A percentile compares a stretch with the other conserved stretches of the same genome.
phyloP scores from a whole-genome alignment of 1,139 yeast genomes.

The Hyphopichia pseudoburtonii region DNA sequence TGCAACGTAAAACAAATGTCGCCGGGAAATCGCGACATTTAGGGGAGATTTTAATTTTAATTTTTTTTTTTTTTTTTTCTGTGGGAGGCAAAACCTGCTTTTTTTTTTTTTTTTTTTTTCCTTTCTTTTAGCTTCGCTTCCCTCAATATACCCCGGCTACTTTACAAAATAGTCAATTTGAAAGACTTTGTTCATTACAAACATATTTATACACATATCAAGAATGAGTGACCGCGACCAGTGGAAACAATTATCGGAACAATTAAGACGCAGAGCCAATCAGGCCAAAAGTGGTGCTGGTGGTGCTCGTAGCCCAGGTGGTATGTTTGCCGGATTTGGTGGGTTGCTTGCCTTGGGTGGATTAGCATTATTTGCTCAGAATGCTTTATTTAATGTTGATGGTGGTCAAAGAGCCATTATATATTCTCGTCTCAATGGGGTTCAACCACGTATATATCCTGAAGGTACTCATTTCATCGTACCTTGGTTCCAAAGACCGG shows the following conservation, averaged over 20 bases:
- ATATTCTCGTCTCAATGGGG: conserved; percentile 85
- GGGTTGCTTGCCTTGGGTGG: conserved; percentile 76
- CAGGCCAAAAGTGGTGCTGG: conserved; percentile 43
- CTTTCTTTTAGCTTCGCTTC: background rate
- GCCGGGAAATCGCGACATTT: background rate
- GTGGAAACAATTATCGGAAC: conserved; percentile 68
- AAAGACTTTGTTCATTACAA: background rate
- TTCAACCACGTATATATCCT: conserved; percentile 77
- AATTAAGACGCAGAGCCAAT: conserved; percentile 64
- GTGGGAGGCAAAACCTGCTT: background rate
- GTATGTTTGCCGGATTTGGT: conserved; percentile 74
- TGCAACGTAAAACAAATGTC: background rate
- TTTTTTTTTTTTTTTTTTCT: no score
- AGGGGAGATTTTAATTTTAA: no score
- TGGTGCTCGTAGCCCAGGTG: conserved; percentile 54
- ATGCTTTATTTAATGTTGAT: conserved; percentile 89
- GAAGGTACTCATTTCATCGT: conserved; percentile 95
- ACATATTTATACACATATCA: background rate
- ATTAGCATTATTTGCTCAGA: conserved; percentile 63
- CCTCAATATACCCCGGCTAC: background rate
- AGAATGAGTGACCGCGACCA: conserved; percentile 49
- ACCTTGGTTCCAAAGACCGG: conserved; percentile 95
- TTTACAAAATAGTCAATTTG: no score
- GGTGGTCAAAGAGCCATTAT: conserved; percentile 99
- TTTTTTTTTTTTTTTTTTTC: background rate